These are phyloP conservation scores for Aspergillus pseudoviridinutans DNA, from an alignment of 2,329 filamentous ascomycete species.

Conservation along the genomic window DNA sequence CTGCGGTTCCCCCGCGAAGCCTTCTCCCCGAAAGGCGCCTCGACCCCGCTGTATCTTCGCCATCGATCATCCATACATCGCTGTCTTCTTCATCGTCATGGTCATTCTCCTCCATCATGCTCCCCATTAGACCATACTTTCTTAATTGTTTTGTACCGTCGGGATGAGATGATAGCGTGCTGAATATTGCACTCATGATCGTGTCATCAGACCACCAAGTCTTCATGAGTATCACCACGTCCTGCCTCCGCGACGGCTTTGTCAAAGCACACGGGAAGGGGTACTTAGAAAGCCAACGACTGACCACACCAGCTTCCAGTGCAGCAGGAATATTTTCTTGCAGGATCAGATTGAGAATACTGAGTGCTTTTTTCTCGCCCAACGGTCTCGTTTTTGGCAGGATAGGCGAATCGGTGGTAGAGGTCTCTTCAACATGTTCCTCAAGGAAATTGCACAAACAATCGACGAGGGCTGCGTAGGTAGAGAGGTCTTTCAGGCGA, in stretches of 20 bases:
- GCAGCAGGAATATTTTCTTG: constrained; percentile 55
- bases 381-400: constrained; percentile 38
- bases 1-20: constrained; percentile 29
- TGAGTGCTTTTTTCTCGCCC: constrained; percentile 41
- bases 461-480: constrained; percentile 38
- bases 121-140: constrained; percentile 41
- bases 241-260: constrained; percentile 44
- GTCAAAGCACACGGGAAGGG: constrained; percentile 59
- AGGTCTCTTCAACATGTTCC: constrained; percentile 34
- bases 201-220: constrained; percentile 41
- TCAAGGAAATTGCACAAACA: constrained; percentile 41
- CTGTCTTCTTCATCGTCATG: constrained; percentile 48
- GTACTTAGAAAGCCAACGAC: constrained; percentile 70
- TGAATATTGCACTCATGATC: constrained; percentile 43
- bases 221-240: constrained; percentile 40
- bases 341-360: constrained; percentile 60
- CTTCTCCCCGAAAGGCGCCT: constrained; percentile 28
- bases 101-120: constrained; percentile 49
- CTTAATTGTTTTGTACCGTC: constrained; percentile 41
- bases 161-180: constrained; percentile 32
- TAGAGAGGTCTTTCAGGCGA: constrained; percentile 32
- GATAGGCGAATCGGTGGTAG: constrained; percentile 34
- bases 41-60: constrained; percentile 49
- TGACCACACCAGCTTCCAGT: constrained; percentile 62
- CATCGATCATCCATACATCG: constrained; percentile 51